Evolutionary conservation across 202 grass and related monocot genomes (phyloP).

Genomic region (Musa balbisiana): DNA sequence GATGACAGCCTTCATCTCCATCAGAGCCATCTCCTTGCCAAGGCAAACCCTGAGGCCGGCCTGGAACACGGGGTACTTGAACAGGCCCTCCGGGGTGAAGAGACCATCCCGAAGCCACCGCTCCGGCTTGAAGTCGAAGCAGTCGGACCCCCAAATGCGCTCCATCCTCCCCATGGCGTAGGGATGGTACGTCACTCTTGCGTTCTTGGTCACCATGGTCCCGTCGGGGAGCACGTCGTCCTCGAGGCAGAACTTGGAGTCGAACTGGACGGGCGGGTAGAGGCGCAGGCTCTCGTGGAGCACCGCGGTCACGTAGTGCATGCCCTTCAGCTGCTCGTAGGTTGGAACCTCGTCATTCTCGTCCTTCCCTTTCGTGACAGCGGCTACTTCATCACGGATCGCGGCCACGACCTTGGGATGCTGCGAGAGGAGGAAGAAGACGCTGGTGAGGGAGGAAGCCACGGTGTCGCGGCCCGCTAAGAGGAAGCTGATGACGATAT

Average conservation of each 20-base stretch:
- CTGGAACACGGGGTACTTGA: constrained; percentile 73
- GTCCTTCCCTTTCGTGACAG: neutral
- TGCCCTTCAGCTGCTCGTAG: constrained; percentile 38
- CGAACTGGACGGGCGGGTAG: constrained; percentile 68
- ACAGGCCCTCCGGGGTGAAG: constrained; percentile 46
- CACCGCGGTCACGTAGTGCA: constrained; percentile 62
- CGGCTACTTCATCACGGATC: constrained; percentile 38
- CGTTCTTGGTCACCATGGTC: constrained; percentile 38
- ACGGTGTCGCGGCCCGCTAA: constrained; percentile 62
- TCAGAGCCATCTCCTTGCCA: constrained; percentile 69
- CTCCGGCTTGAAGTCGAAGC: constrained; percentile 43
- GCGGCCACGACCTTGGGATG: constrained; percentile 25
- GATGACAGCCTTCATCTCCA: constrained; percentile 62
- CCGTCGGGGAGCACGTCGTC: constrained; percentile 41
- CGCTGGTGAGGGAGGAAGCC: constrained; percentile 21
- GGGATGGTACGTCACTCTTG: constrained; percentile 58
- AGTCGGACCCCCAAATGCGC: constrained; percentile 53
- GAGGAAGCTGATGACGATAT: constrained; percentile 41
- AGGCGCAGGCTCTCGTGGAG: constrained; percentile 61
- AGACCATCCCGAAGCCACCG: constrained; percentile 46
- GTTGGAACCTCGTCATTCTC: neutral
- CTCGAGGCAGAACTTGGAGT: constrained; percentile 45
- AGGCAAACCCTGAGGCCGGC: constrained; percentile 62
- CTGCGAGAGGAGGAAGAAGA: constrained; percentile 56
- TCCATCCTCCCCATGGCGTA: constrained; percentile 78